Evolutionary conservation across 805 yeast genomes (phyloP).

Genomic region (Pichia manshurica): DNA sequence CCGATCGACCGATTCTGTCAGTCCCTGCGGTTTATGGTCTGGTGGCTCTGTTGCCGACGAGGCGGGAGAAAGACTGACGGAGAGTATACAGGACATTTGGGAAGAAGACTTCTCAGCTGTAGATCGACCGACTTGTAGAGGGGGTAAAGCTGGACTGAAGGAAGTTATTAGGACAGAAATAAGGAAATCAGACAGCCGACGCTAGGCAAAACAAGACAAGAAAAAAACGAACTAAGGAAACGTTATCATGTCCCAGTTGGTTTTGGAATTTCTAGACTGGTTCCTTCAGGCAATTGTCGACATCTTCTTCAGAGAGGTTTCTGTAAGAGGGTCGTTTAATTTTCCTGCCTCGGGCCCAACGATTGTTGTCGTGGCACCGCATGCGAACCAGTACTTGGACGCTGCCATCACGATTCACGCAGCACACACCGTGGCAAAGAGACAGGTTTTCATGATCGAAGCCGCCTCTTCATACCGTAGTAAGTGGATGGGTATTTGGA

Average conservation of each 20-base stretch:
- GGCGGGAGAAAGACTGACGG: too few relatives aligned
- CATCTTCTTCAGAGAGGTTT: slow-evolving; percentile 81
- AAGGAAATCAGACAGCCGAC: too few relatives aligned
- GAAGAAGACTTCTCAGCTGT: too few relatives aligned
- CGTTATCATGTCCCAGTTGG: slow-evolving; percentile 7
- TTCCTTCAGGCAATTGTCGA: slow-evolving; percentile 27
- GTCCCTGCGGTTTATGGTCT: too few relatives aligned
- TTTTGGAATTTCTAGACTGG: slow-evolving; percentile 29
- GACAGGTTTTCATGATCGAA: slow-evolving; percentile 74
- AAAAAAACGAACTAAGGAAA: too few relatives aligned
- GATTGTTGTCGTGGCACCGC: slow-evolving; percentile 94
- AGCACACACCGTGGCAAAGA: slow-evolving; percentile 55
- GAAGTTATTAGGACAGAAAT: too few relatives aligned
- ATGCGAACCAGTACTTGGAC: slow-evolving; percentile 83
- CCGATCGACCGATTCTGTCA: too few relatives aligned
- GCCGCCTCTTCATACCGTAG: slow-evolving; percentile 74
- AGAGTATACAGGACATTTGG: too few relatives aligned
- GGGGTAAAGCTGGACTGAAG: too few relatives aligned
- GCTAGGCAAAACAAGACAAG: too few relatives aligned
- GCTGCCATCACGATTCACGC: slow-evolving; percentile 67
- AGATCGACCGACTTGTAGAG: too few relatives aligned
- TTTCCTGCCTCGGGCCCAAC: slow-evolving; percentile 71
- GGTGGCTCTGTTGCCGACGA: too few relatives aligned
- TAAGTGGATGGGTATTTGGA: slow-evolving; percentile 66
- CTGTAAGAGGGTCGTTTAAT: slow-evolving; percentile 79